These are phyloP conservation scores for Oryza australiensis DNA, from an alignment of 176 grass and related monocot genomes.

Conservation along the genomic window DNA sequence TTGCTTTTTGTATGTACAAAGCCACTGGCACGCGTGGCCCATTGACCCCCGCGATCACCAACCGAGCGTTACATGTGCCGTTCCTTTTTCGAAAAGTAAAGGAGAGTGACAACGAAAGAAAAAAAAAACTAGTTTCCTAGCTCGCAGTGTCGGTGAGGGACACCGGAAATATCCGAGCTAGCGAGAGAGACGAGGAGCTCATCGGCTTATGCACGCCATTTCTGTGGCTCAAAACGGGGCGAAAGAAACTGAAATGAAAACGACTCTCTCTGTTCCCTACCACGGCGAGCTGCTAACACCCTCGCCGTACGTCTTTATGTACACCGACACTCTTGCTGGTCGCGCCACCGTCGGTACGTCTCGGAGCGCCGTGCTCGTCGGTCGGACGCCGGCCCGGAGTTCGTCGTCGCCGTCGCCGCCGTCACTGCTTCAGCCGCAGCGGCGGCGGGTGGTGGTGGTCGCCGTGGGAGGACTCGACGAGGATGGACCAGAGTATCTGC, in stretches of 20 bases:
- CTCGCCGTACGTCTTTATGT: conserved; percentile 38
- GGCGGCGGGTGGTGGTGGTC: conserved; percentile 37
- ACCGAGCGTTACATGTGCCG: conserved; percentile 19
- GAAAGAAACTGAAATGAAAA: background rate
- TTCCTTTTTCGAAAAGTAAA: conserved; percentile 33
- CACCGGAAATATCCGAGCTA: background rate
- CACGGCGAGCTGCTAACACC: background rate
- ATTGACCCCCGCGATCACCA: conserved; percentile 27
- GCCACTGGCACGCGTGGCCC: background rate
- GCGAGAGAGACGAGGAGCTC: background rate
- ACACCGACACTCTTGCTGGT: conserved; percentile 36
- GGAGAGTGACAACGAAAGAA: background rate
- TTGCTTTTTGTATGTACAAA: conserved; percentile 36
- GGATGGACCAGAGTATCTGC: conserved; percentile 94
- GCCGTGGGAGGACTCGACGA: conserved; percentile 81
- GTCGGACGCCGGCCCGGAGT: background rate
- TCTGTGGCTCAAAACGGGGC: conserved; percentile 32
- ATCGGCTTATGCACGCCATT: conserved; percentile 38
- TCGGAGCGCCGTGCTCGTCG: conserved; percentile 37
- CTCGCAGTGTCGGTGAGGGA: conserved; percentile 51
- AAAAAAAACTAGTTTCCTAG: background rate
- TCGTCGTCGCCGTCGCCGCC: background rate
- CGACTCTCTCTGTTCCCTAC: background rate
- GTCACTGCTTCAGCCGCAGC: conserved; percentile 72
- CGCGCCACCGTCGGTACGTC: conserved; percentile 17